A percentile compares a stretch with the other conserved stretches of the same genome.
phyloP scores from a whole-genome alignment of 139 green algal genomes.

The Trebouxia sp. region DNA sequence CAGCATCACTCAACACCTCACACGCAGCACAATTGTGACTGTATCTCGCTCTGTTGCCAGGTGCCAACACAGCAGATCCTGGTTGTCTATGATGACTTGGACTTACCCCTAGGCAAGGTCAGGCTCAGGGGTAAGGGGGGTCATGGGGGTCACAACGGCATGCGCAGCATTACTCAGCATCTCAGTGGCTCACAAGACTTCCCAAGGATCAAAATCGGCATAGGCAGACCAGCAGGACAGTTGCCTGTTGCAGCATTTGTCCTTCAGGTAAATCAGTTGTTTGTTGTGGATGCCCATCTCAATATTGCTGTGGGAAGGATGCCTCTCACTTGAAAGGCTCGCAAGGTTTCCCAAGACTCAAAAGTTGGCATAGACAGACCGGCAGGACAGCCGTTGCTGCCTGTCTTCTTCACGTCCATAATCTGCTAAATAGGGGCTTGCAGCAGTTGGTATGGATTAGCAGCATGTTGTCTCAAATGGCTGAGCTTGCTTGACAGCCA shows the following conservation, averaged over 20 bases:
- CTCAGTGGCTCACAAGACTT: conserved; percentile 74
- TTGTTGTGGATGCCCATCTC: too few species aligned
- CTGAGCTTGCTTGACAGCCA: too few species aligned
- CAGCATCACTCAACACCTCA: conserved; percentile 79
- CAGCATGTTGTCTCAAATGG: too few species aligned
- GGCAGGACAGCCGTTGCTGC: too few species aligned
- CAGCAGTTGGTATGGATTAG: too few species aligned
- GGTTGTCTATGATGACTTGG: conserved; percentile 90
- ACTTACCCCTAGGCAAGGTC: conserved; percentile 58
- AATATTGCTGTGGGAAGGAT: too few species aligned
- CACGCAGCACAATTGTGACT: background rate
- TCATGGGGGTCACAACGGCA: conserved; percentile 94
- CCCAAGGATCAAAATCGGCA: conserved; percentile 75
- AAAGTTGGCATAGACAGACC: too few species aligned
- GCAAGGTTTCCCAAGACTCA: too few species aligned
- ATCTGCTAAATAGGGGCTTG: too few species aligned
- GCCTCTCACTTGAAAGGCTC: too few species aligned
- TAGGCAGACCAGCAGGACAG: conserved; percentile 69
- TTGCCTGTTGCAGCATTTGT: conserved; percentile 69
- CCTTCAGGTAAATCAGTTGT: conserved; percentile 44
- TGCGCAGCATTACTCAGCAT: conserved; percentile 82
- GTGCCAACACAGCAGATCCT: conserved; percentile 55
- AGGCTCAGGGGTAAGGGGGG: conserved; percentile 77
- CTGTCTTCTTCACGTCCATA: too few species aligned
- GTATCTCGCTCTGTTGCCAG: conserved; percentile 22